phyloP scores from a whole-genome alignment of 306 rosid genomes.

The Hippophae rhamnoides region DNA sequence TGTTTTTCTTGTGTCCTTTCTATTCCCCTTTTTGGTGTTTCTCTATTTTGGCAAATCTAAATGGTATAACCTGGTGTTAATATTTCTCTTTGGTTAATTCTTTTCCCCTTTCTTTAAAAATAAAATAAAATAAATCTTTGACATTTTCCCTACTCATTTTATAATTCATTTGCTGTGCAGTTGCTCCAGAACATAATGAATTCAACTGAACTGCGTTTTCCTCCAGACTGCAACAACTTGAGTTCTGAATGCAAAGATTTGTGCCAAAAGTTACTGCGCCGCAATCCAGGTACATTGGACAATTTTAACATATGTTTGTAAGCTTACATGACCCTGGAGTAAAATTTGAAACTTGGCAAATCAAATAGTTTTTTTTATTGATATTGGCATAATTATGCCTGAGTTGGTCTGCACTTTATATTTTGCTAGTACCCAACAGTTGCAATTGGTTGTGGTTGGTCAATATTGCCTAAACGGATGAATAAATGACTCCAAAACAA shows the following conservation, averaged over 20 bases:
- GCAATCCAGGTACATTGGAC: conserved; percentile 67
- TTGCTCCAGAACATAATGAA: conserved; percentile 89
- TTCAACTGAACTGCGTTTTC: conserved; percentile 73
- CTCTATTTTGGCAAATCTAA: conserved; percentile 3
- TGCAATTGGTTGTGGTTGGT: too few species aligned
- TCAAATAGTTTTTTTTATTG: too few species aligned
- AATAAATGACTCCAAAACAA: too few species aligned
- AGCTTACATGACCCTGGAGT: neutral
- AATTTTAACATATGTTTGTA: neutral
- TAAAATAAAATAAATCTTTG: neutral
- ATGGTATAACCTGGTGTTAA: conserved; percentile 5
- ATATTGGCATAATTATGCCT: too few species aligned
- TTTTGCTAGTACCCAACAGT: too few species aligned
- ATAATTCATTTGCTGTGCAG: conserved; percentile 42
- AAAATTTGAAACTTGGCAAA: too few species aligned
- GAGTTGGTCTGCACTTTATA: too few species aligned
- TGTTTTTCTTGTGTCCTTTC: neutral
- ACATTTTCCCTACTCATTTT: conserved; percentile 10
- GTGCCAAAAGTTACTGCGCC: conserved; percentile 84
- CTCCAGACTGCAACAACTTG: conserved; percentile 47
- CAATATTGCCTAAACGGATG: too few species aligned
- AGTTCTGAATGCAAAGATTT: conserved; percentile 83
- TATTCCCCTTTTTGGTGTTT: conserved; percentile 1
- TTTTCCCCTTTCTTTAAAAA: too few species aligned
- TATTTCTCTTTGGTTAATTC: conserved; percentile 11